A percentile compares a stretch with the other conserved stretches of the same genome.
Conservation (phyloP, 106 monocot species). For the Dioscorea dumetorum region DNA sequence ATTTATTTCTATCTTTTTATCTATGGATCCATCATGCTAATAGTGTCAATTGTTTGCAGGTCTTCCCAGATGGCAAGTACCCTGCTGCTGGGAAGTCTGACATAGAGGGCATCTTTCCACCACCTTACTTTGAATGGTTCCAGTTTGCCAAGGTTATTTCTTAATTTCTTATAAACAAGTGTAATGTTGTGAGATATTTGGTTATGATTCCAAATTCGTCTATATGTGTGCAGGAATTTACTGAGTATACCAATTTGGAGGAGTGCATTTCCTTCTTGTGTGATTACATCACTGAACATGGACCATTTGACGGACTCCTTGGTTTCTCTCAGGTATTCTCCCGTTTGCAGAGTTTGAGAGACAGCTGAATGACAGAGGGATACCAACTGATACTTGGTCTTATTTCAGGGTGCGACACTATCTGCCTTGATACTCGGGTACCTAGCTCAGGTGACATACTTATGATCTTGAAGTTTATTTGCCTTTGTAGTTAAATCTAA, state of each 20-base stretch:
- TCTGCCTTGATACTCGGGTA: slow-evolving; percentile 60
- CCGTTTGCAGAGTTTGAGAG: no score
- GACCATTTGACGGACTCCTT: slow-evolving; percentile 70
- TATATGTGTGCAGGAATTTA: slow-evolving; percentile 43
- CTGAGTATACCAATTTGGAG: slow-evolving; percentile 52
- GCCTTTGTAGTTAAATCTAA: neutral
- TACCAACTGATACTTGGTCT: neutral
- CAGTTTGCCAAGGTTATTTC: slow-evolving; percentile 51
- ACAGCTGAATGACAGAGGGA: no score
- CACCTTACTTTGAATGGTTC: slow-evolving; percentile 81
- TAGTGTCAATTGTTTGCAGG: slow-evolving; percentile 14
- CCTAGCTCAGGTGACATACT: slow-evolving; percentile 45
- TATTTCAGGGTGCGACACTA: slow-evolving; percentile 54
- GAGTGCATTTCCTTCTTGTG: slow-evolving; percentile 59
- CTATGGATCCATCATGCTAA: neutral
- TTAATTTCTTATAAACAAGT: neutral
- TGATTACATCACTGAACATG: slow-evolving; percentile 50
- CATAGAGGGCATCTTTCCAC: slow-evolving; percentile 58
- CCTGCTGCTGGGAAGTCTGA: slow-evolving; percentile 58
- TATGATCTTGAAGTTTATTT: neutral
- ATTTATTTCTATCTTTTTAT: neutral
- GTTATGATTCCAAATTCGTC: neutral
- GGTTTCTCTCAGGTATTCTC: slow-evolving; percentile 72
- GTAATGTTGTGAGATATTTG: neutral
- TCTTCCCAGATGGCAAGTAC: slow-evolving; percentile 54